Percentiles rank a stretch among this genome's conserved stretches.
Evolutionary conservation across 352 stramenopile genomes (phyloP).

Genomic region (Globisporangium camurandrum): DNA sequence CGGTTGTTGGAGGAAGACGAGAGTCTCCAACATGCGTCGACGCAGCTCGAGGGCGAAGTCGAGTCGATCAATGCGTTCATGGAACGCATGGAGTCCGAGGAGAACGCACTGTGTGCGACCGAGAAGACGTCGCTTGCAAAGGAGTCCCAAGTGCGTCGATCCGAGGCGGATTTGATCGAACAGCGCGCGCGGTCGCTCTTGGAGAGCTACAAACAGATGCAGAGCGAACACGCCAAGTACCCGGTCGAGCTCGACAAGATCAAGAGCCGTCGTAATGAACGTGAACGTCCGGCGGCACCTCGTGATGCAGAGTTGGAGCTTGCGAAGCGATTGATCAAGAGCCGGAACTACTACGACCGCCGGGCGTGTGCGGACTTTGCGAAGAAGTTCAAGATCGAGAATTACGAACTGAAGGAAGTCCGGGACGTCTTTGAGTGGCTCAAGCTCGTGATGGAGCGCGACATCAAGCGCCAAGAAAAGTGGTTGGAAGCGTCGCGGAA

Average conservation of each 20-base stretch:
- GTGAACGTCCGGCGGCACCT: constrained; percentile 55
- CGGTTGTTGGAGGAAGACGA: constrained; percentile 80
- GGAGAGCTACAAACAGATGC: constrained; percentile 88
- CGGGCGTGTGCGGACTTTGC: constrained; percentile 72
- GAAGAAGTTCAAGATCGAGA: constrained; percentile 79
- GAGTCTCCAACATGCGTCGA: constrained; percentile 74
- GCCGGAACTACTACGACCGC: constrained; percentile 85
- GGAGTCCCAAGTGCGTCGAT: constrained; percentile 74
- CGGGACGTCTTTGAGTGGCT: constrained; percentile 84
- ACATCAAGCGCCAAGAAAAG: constrained; percentile 84
- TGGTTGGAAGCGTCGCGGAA: constrained; percentile 79
- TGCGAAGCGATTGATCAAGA: constrained; percentile 75
- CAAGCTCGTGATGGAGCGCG: constrained; percentile 58
- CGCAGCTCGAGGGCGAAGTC: constrained; percentile 77
- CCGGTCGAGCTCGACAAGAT: constrained; percentile 75
- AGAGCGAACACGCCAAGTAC: constrained; percentile 80
- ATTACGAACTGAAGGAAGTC: constrained; percentile 72
- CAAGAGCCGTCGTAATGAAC: constrained; percentile 67
- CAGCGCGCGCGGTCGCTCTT: constrained; percentile 75
- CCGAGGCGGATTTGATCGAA: constrained; percentile 76
- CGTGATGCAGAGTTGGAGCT: constrained; percentile 70
- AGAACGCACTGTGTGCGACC: constrained; percentile 70
- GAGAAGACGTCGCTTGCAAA: constrained; percentile 83
- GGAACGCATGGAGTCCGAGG: constrained; percentile 86
- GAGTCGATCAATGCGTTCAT: constrained; percentile 87